Percentiles rank a stretch among this genome's conserved stretches.
Conservation (phyloP, 192 early-diverging fungal genomes). For the Phlyctochytrium planicorne region DNA sequence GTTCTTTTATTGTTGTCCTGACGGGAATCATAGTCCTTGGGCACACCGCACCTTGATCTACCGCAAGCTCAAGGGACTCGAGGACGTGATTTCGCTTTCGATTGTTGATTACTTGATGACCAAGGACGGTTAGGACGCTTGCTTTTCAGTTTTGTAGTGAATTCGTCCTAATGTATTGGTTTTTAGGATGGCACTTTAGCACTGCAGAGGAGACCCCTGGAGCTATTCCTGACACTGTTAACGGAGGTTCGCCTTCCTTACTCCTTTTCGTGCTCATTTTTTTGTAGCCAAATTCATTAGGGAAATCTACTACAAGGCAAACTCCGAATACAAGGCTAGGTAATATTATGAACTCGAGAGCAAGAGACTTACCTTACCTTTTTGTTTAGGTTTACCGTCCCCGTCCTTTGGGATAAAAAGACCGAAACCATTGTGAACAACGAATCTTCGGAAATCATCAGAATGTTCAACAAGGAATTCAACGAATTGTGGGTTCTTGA, state of each 20-base stretch:
- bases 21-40: too few relatives aligned
- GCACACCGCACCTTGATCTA: slow-evolving; percentile 89
- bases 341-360: slow-evolving; percentile 61
- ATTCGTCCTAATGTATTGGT: slow-evolving; percentile 64
- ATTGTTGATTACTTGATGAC: slow-evolving; percentile 82
- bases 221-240: slow-evolving; percentile 71
- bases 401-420: slow-evolving; percentile 97
- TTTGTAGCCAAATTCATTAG: slow-evolving; percentile 73
- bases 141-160: slow-evolving; percentile 27
- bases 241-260: too few relatives aligned
- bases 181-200: slow-evolving; percentile 83
- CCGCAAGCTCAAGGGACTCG: slow-evolving; percentile 87
- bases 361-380: slow-evolving; percentile 8
- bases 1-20: slow-evolving; percentile 32
- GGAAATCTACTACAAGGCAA: slow-evolving; percentile 91
- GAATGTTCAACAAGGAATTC: slow-evolving; percentile 87
- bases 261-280: slow-evolving; percentile 19
- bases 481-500: slow-evolving; percentile 57
- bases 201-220: slow-evolving; percentile 72
- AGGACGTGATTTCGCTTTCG: slow-evolving; percentile 78
- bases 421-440: slow-evolving; percentile 88
- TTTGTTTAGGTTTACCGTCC: slow-evolving; percentile 71
- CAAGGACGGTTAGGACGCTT: slow-evolving; percentile 79
- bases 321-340: too few relatives aligned
- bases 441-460: slow-evolving; percentile 93